Conservation (phyloP, 257 asterid species). For the Gentiana dahurica region DNA sequence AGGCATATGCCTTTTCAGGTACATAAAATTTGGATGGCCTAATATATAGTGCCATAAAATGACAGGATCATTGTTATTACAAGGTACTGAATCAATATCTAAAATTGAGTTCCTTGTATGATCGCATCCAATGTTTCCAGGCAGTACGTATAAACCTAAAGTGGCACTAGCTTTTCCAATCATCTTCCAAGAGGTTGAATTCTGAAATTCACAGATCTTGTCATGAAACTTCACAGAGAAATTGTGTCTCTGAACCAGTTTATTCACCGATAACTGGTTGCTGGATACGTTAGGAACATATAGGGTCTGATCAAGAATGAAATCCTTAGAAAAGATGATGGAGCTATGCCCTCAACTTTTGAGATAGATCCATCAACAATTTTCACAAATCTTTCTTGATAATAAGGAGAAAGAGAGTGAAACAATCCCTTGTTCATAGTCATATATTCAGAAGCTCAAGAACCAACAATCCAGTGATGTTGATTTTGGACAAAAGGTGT, state of each 20-base stretch:
- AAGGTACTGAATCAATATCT: too few species aligned
- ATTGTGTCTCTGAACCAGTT: background rate
- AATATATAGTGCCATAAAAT: constrained; percentile 4
- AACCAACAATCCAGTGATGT: too few species aligned
- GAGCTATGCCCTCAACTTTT: background rate
- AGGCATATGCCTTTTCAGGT: constrained; percentile 1
- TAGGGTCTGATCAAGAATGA: background rate
- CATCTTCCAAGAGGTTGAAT: background rate
- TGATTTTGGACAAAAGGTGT: too few species aligned
- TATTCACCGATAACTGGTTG: background rate
- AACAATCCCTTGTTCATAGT: too few species aligned
- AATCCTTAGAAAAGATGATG: background rate
- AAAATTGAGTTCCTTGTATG: too few species aligned
- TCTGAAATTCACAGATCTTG: constrained; percentile 5
- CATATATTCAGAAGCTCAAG: too few species aligned
- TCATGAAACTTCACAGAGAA: background rate
- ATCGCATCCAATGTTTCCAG: background rate
- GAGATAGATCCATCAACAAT: background rate
- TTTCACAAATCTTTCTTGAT: background rate
- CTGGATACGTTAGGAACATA: background rate
- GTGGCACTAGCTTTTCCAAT: constrained; percentile 4
- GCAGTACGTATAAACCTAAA: constrained; percentile 1
- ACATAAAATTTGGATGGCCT: constrained; percentile 7
- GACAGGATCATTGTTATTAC: background rate
- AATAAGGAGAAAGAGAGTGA: background rate